phyloP scores from a whole-genome alignment of 805 yeast genomes.

The Priceomyces fermenticarens region DNA sequence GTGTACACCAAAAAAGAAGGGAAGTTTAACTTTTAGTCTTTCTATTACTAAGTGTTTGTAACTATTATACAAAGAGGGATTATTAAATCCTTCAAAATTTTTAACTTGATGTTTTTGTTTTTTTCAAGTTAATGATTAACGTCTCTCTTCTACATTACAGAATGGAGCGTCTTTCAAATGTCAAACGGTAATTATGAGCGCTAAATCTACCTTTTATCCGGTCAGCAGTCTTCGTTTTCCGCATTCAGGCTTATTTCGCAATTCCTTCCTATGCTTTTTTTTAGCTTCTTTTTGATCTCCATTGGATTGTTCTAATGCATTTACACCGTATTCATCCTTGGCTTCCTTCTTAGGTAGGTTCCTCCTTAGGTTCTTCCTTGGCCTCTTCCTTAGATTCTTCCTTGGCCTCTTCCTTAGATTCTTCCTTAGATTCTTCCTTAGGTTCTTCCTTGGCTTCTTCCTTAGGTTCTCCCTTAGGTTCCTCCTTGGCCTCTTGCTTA shows the following conservation, averaged over 20 bases:
- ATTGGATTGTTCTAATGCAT: not conserved
- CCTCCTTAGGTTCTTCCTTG: not conserved
- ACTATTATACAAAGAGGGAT: no score
- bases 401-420: not conserved
- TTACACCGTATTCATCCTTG: not conserved
- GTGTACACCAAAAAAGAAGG: conserved; percentile 50
- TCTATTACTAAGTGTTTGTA: no score
- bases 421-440: not conserved
- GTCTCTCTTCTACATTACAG: no score
- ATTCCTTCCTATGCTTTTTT: no score
- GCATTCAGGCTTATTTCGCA: no score
- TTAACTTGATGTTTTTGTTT: no score
- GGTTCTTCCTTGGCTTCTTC: conserved; percentile 2
- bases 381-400: not conserved
- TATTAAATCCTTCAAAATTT: no score
- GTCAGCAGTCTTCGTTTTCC: no score
- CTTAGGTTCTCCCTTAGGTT: not conserved
- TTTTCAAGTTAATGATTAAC: no score
- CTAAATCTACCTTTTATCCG: no score
- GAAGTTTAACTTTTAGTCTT: conserved; percentile 38
- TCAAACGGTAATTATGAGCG: no score
- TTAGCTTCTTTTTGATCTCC: not conserved
- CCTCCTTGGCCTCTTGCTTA: not conserved
- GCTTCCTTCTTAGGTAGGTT: not conserved
- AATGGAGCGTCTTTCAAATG: no score